phyloP scores from a whole-genome alignment of 257 asterid genomes.

The Orobanche coerulescens region DNA sequence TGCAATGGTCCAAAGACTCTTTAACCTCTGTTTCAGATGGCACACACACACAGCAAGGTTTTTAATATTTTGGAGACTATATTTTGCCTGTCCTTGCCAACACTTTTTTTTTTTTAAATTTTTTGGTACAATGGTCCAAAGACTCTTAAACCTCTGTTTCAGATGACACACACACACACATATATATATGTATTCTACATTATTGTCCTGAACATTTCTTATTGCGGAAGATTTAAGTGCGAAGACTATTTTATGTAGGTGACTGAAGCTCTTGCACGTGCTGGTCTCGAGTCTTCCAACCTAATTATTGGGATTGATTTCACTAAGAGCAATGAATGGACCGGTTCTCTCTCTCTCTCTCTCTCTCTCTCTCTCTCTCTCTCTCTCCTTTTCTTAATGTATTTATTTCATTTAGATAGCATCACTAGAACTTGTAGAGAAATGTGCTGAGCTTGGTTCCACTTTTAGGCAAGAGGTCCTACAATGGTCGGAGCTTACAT shows the following conservation, averaged over 20 bases:
- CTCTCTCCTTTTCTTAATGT: neutral
- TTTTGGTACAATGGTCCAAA: neutral
- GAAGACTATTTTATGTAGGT: neutral
- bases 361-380: neutral
- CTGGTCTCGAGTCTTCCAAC: slow-evolving; percentile 13
- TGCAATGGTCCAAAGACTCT: neutral
- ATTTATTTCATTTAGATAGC: neutral
- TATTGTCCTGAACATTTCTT: neutral
- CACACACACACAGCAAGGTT: too few species aligned
- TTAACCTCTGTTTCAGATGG: neutral
- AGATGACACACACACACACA: too few species aligned
- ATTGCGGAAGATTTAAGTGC: neutral
- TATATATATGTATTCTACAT: neutral
- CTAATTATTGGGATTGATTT: slow-evolving; percentile 8
- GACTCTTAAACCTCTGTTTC: neutral
- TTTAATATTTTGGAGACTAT: too few species aligned
- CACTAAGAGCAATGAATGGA: slow-evolving; percentile 14
- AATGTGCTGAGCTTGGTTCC: neutral
- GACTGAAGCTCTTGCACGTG: slow-evolving; percentile 11
- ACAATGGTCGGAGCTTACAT: neutral
- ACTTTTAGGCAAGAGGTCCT: slow-evolving; percentile 10
- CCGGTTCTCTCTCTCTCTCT: neutral
- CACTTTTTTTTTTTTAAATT: too few species aligned
- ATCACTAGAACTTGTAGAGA: neutral
- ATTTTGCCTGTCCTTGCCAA: too few species aligned